These are phyloP conservation scores for Amanita exitialis DNA, from an alignment of 768 basidiomycete genomes.

Conservation along the genomic window DNA sequence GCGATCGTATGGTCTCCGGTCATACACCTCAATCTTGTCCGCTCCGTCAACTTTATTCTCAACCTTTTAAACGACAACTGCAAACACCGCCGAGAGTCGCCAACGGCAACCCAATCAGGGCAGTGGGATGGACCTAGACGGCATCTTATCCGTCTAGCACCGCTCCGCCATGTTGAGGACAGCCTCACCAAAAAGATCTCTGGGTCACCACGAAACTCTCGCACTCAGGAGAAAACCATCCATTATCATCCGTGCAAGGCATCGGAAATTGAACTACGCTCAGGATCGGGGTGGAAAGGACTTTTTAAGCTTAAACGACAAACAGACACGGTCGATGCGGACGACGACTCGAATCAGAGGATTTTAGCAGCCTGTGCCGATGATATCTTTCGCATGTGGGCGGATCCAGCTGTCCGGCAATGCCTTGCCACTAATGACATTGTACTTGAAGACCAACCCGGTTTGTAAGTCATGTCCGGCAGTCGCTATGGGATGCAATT, in stretches of 20 bases:
- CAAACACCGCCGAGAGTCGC: slow-evolving; percentile 11
- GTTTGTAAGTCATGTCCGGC: slow-evolving; percentile 38
- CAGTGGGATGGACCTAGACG: slow-evolving; percentile 24
- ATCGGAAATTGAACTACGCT: slow-evolving; percentile 37
- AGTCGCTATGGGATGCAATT: not conserved
- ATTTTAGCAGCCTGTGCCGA: slow-evolving; percentile 43
- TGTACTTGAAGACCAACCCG: slow-evolving; percentile 43
- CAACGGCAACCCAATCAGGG: slow-evolving; percentile 10
- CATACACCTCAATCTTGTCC: slow-evolving; percentile 60
- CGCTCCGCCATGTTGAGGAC: slow-evolving; percentile 45
- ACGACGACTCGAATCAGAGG: slow-evolving; percentile 30
- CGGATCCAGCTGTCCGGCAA: slow-evolving; percentile 30
- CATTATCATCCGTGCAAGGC: slow-evolving; percentile 29
- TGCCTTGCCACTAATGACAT: slow-evolving; percentile 33
- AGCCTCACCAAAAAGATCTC: slow-evolving; percentile 34
- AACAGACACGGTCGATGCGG: slow-evolving; percentile 19
- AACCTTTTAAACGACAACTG: slow-evolving; percentile 18
- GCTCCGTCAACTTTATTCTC: slow-evolving; percentile 32
- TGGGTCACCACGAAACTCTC: slow-evolving; percentile 12
- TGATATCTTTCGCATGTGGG: slow-evolving; percentile 49
- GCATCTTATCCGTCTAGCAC: slow-evolving; percentile 39
- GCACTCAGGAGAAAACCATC: slow-evolving; percentile 5
- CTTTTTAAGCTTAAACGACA: slow-evolving; percentile 26
- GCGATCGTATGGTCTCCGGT: slow-evolving; percentile 52
- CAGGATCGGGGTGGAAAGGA: slow-evolving; percentile 39